phyloP scores from a whole-genome alignment of 371 early-diverging fungal genomes.

The Caulochytrium protostelioides region DNA sequence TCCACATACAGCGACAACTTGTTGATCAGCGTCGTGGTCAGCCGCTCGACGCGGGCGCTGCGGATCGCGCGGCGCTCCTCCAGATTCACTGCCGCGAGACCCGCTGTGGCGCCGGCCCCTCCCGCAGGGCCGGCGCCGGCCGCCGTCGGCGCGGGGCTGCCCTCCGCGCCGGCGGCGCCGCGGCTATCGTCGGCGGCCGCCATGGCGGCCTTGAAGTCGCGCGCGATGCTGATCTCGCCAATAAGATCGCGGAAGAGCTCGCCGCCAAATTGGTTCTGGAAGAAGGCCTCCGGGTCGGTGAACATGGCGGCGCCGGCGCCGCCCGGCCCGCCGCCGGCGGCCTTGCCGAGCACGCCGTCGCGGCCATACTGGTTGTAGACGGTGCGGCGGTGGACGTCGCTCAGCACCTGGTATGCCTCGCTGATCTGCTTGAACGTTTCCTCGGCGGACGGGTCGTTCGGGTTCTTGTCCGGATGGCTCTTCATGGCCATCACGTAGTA shows the following conservation, averaged over 20 bases:
- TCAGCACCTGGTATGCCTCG: conserved; percentile 77
- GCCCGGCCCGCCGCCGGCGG: conserved; percentile 32
- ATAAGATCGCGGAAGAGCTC: conserved; percentile 81
- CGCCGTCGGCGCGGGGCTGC: conserved; percentile 2
- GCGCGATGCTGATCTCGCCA: conserved; percentile 86
- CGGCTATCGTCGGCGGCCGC: conserved; percentile 26
- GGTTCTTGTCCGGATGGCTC: conserved; percentile 91
- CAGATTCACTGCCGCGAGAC: conserved; percentile 21
- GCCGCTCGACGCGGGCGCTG: conserved; percentile 42
- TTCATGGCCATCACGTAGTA: conserved; percentile 77
- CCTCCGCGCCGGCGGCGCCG: conserved; percentile 12
- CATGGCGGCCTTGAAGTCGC: conserved; percentile 63
- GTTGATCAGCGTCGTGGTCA: conserved; percentile 41
- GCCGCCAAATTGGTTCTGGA: conserved; percentile 82
- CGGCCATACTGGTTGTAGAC: conserved; percentile 67
- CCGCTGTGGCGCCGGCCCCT: conserved; percentile 34
- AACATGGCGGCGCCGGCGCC: no score
- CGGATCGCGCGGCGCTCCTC: conserved; percentile 43
- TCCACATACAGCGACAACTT: conserved; percentile 63
- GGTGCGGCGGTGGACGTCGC: conserved; percentile 61
- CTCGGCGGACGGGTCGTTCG: conserved; percentile 54
- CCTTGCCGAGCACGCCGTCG: conserved; percentile 25
- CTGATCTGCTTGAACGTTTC: conserved; percentile 83
- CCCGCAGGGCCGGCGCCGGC: conserved; percentile 7
- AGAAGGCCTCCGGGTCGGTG: conserved; percentile 77